Evolutionary conservation across 345 rosid genomes (phyloP).

Genomic region (Passiflora organensis): DNA sequence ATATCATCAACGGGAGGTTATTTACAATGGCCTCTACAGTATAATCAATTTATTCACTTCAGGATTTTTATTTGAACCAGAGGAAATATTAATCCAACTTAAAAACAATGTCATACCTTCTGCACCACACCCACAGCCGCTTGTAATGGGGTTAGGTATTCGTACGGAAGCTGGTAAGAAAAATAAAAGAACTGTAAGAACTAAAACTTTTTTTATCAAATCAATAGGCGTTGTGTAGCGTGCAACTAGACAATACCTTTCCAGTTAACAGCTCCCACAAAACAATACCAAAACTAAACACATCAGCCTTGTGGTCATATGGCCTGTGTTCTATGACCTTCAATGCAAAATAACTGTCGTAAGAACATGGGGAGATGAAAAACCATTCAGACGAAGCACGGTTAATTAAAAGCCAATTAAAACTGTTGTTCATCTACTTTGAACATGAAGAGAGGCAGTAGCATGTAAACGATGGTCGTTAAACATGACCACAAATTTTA

Average conservation of each 20-base stretch:
- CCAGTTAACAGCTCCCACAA: slow-evolving; percentile 93
- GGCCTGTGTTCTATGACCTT: slow-evolving; percentile 96
- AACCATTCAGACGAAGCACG: slow-evolving; percentile 4
- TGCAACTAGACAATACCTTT: slow-evolving; percentile 48
- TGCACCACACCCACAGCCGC: slow-evolving; percentile 98
- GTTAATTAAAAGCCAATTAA: neutral
- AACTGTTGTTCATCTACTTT: neutral
- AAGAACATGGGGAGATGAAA: slow-evolving; percentile 26
- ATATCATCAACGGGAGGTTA: too few species aligned
- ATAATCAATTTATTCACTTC: neutral
- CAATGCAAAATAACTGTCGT: slow-evolving; percentile 29
- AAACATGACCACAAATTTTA: too few species aligned
- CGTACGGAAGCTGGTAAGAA: slow-evolving; percentile 78
- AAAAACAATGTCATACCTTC: slow-evolving; percentile 46
- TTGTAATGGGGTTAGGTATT: slow-evolving; percentile 86
- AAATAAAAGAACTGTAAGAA: slow-evolving; percentile 10
- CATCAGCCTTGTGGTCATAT: slow-evolving; percentile 96
- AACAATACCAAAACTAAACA: slow-evolving; percentile 86
- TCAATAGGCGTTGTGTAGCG: too few species aligned
- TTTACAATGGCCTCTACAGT: neutral
- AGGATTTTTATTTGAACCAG: neutral
- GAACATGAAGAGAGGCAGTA: neutral
- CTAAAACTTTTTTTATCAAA: neutral
- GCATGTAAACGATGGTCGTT: neutral
- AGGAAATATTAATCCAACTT: neutral